These are phyloP conservation scores for Mucor saturninus DNA, from an alignment of 371 early-diverging fungal species.

Conservation along the genomic window DNA sequence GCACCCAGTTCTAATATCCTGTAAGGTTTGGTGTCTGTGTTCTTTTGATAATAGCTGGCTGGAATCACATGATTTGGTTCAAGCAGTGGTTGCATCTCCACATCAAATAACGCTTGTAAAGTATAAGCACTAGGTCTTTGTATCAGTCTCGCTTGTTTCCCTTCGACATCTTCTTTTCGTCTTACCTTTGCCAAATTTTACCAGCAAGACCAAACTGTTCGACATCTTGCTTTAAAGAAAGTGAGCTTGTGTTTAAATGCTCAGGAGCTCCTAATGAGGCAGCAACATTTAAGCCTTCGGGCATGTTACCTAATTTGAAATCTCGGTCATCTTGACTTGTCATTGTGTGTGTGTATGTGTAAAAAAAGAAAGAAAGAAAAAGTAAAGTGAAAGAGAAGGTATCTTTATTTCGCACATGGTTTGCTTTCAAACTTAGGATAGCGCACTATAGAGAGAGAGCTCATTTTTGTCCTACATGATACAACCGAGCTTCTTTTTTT, in stretches of 20 bases:
- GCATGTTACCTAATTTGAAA: slow-evolving; percentile 44
- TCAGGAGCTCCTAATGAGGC: slow-evolving; percentile 42
- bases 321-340: slow-evolving; percentile 15
- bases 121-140: slow-evolving; percentile 43
- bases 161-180: background rate
- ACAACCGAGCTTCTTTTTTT: too few species aligned
- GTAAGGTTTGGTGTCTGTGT: slow-evolving; percentile 22
- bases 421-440: too few species aligned
- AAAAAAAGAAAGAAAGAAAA: too few species aligned
- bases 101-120: slow-evolving; percentile 46
- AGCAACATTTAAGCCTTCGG: slow-evolving; percentile 45
- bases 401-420: too few species aligned
- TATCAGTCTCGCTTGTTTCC: too few species aligned
- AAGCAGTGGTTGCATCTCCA: slow-evolving; percentile 8
- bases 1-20: slow-evolving; percentile 57
- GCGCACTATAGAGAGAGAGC: too few species aligned
- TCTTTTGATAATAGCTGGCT: slow-evolving; percentile 17
- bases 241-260: slow-evolving; percentile 13
- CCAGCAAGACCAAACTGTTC: slow-evolving; percentile 52
- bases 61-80: slow-evolving; percentile 44
- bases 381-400: too few species aligned
- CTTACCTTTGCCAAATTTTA: slow-evolving; percentile 58
- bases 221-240: slow-evolving; percentile 47
- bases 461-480: too few species aligned
- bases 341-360: background rate